Percentiles rank a stretch among this genome's conserved stretches.
These are phyloP conservation scores for Amphibolis antarctica DNA, from an alignment of 106 monocot genomes.

Conservation along the genomic window DNA sequence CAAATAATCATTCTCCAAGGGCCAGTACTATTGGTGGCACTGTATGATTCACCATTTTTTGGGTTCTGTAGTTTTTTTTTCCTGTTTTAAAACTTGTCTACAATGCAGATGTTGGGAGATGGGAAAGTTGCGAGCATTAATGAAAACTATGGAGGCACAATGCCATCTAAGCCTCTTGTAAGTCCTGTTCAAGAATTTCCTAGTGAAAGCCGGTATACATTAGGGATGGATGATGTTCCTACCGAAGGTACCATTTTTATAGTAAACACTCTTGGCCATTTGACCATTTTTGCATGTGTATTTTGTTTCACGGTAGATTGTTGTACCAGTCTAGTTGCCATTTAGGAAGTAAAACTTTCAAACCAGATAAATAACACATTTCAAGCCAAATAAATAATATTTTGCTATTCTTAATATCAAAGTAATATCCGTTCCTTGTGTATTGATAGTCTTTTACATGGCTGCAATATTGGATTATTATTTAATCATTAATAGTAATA, in stretches of 20 bases:
- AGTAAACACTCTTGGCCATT: background rate
- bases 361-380: too few species aligned
- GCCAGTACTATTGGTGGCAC: conserved; percentile 4
- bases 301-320: too few species aligned
- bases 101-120: conserved; percentile 25
- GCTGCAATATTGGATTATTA: too few species aligned
- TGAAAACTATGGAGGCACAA: conserved; percentile 51
- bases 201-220: conserved; percentile 2
- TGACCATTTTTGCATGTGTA: background rate
- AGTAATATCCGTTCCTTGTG: too few species aligned
- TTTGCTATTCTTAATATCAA: too few species aligned
- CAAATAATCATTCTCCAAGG: conserved; percentile 23
- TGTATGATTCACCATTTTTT: conserved; percentile 10
- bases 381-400: too few species aligned
- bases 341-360: too few species aligned
- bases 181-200: conserved; percentile 17
- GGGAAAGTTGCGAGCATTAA: conserved; percentile 16
- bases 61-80: background rate
- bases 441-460: too few species aligned
- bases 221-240: conserved; percentile 4
- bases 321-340: background rate
- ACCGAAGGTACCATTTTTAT: conserved; percentile 17
- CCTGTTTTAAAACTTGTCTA: background rate
- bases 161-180: conserved; percentile 45
- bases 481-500: too few species aligned